Percentiles rank a stretch among this genome's conserved stretches.
Evolutionary conservation across 352 stramenopile species (phyloP).

Genomic region (Phytopythium boreale): DNA sequence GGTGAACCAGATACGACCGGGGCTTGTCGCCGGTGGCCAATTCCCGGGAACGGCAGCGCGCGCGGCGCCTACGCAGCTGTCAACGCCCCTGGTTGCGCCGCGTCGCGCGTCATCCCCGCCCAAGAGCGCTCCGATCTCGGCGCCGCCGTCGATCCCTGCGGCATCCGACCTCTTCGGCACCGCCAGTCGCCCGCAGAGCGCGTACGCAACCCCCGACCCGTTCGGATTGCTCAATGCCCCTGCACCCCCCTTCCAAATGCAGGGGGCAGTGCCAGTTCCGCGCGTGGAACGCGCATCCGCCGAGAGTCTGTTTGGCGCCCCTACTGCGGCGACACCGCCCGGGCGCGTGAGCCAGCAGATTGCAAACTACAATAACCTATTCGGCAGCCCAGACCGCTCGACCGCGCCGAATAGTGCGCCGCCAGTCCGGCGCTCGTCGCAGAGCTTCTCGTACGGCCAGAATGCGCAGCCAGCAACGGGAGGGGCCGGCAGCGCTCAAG

Average conservation of each 20-base stretch:
- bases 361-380: conserved; percentile 37
- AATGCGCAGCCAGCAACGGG: conserved; percentile 15
- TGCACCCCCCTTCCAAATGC: conserved; percentile 26
- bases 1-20: conserved; percentile 33
- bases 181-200: conserved; percentile 5
- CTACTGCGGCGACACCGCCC: conserved; percentile 23
- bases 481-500: conserved; percentile 15
- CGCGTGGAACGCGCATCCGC: conserved; percentile 17
- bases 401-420: conserved; percentile 7
- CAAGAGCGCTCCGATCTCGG: conserved; percentile 10
- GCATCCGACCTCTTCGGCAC: conserved; percentile 16
- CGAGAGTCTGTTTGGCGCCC: conserved; percentile 39
- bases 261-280: conserved; percentile 21
- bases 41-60: conserved; percentile 34
- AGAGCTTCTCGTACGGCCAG: conserved; percentile 48
- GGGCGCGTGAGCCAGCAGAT: conserved; percentile 23
- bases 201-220: conserved; percentile 24
- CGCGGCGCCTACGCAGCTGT: conserved; percentile 48
- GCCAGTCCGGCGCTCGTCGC: conserved; percentile 31
- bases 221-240: conserved; percentile 23
- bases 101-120: conserved; percentile 28
- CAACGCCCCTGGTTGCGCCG: conserved; percentile 48
- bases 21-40: conserved; percentile 15
- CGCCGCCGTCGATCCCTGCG: conserved; percentile 5
- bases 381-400: conserved; percentile 28